Percentiles rank a stretch among this genome's conserved stretches.
These are phyloP conservation scores for Phytophthora cactorum DNA, from an alignment of 352 stramenopile genomes.

Conservation along the genomic window DNA sequence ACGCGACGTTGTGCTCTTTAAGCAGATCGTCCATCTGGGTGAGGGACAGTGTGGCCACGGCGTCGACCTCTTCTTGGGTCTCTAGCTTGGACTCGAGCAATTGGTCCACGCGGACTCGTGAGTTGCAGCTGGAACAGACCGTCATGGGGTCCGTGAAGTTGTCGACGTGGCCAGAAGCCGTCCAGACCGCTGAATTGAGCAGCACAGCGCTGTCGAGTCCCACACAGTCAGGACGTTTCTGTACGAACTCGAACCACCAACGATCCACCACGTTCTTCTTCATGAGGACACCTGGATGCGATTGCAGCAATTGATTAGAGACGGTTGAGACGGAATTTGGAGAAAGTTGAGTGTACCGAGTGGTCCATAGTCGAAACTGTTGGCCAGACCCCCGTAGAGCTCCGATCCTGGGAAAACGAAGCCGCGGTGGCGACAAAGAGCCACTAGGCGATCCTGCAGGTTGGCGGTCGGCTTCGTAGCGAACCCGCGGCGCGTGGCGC, in stretches of 20 bases:
- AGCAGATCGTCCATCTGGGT: slow-evolving; percentile 70
- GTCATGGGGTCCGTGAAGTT: slow-evolving; percentile 99
- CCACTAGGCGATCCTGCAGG: slow-evolving; percentile 78
- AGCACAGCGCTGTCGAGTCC: slow-evolving; percentile 97
- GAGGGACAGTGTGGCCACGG: slow-evolving; percentile 57
- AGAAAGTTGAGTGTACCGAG: slow-evolving; percentile 41
- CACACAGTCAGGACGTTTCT: slow-evolving; percentile 93
- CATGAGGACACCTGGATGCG: slow-evolving; percentile 84
- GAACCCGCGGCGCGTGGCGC: slow-evolving; percentile 36
- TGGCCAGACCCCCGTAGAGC: slow-evolving; percentile 97
- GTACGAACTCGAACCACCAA: slow-evolving; percentile 98
- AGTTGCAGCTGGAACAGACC: slow-evolving; percentile 95
- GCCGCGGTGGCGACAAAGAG: slow-evolving; percentile 89
- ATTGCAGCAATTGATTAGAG: slow-evolving; percentile 13
- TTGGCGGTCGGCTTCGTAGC: slow-evolving; percentile 43
- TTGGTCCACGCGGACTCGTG: slow-evolving; percentile 77
- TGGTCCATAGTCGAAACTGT: slow-evolving; percentile 98
- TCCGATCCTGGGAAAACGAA: slow-evolving; percentile 96
- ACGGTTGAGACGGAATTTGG: neutral
- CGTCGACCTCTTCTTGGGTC: slow-evolving; percentile 52
- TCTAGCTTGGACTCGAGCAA: slow-evolving; percentile 62
- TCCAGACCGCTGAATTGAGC: slow-evolving; percentile 94
- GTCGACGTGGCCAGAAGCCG: slow-evolving; percentile 95
- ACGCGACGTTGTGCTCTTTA: slow-evolving; percentile 49
- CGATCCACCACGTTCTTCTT: slow-evolving; percentile 98